Conservation (phyloP, 2,329 filamentous ascomycete genomes). For the Fusarium verticillioides region DNA sequence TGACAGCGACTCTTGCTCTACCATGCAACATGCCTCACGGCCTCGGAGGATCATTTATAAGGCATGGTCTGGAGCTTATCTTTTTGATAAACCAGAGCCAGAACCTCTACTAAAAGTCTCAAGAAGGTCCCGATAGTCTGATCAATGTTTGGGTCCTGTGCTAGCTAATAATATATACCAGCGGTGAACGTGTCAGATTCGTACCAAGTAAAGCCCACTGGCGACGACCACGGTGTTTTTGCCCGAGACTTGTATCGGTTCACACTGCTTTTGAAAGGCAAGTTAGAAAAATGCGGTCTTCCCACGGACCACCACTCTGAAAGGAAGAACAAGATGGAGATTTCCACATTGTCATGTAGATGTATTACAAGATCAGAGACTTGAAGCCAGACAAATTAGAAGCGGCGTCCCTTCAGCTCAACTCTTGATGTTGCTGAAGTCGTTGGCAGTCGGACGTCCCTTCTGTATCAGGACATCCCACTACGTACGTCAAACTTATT, state of each 20-base stretch:
- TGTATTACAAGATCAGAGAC: background rate
- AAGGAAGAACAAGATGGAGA: slow-evolving; percentile 2
- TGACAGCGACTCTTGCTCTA: background rate
- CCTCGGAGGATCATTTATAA: background rate
- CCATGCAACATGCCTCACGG: background rate
- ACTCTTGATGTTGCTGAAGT: background rate
- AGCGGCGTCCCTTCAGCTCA: background rate
- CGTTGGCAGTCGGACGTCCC: background rate
- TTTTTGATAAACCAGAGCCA: background rate
- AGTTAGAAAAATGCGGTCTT: background rate
- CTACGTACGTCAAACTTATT: background rate
- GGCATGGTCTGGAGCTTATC: background rate
- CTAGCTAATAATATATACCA: background rate
- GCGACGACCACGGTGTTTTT: slow-evolving; percentile 7
- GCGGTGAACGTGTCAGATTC: background rate
- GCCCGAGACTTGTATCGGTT: slow-evolving; percentile 3
- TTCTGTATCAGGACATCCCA: background rate
- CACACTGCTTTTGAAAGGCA: slow-evolving; percentile 4
- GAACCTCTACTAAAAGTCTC: background rate
- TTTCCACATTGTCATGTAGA: background rate
- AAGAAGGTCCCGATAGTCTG: background rate
- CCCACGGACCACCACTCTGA: background rate
- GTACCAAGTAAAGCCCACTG: background rate
- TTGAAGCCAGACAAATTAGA: background rate
- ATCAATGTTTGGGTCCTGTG: background rate